These are phyloP conservation scores for Quercus aquifolioides DNA, from an alignment of 306 rosid genomes.

Conservation along the genomic window DNA sequence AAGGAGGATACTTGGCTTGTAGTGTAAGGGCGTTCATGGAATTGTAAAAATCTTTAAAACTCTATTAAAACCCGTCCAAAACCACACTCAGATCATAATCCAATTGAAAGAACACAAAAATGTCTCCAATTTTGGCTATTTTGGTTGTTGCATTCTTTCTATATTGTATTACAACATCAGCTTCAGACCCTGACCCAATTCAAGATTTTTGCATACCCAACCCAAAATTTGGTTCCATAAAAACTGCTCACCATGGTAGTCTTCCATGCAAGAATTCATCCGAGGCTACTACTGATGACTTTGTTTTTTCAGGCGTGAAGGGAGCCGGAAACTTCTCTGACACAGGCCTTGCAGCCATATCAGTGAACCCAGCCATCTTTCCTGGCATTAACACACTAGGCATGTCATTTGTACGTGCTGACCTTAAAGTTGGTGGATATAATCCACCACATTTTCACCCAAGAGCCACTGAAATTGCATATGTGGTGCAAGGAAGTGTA, in stretches of 20 bases:
- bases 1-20: conserved; percentile 8
- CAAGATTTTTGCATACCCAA: conserved; percentile 90
- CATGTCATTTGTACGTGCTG: conserved; percentile 74
- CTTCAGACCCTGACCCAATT: conserved; percentile 90
- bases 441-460: conserved; percentile 96
- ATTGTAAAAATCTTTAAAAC: neutral
- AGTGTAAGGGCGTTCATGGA: neutral
- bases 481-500: conserved; percentile 63
- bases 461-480: conserved; percentile 74
- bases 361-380: conserved; percentile 53
- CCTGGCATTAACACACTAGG: conserved; percentile 90
- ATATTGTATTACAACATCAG: conserved; percentile 26
- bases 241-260: conserved; percentile 24
- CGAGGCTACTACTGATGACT: conserved; percentile 61
- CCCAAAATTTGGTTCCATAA: conserved; percentile 37
- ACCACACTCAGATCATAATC: conserved; percentile 5
- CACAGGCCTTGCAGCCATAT: conserved; percentile 51
- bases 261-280: conserved; percentile 81
- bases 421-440: conserved; percentile 63
- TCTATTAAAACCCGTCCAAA: conserved; percentile 48
- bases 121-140: conserved; percentile 37
- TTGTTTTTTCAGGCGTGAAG: conserved; percentile 57
- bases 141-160: conserved; percentile 29
- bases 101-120: conserved; percentile 9
- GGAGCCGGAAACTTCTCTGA: conserved; percentile 56